phyloP scores from a whole-genome alignment of 176 grass and related monocot species.

The Oropetium thomaeum region DNA sequence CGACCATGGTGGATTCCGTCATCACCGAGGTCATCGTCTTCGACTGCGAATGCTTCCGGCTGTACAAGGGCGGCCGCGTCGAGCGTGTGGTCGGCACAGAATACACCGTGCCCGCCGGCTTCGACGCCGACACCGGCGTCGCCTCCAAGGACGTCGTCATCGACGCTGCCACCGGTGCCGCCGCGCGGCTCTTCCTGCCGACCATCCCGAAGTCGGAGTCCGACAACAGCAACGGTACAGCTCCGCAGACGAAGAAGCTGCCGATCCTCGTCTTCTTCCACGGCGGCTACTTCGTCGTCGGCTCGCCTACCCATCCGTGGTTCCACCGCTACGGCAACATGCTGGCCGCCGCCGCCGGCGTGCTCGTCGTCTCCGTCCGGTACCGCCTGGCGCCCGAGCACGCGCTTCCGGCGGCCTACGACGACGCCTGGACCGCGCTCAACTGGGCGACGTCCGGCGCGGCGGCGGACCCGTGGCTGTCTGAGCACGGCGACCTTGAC shows the following conservation, averaged over 20 bases:
- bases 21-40: conserved; percentile 13
- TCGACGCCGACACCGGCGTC: conserved; percentile 37
- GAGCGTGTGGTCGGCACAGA: neutral
- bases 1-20: conserved; percentile 20
- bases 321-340: conserved; percentile 44
- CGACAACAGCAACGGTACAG: neutral
- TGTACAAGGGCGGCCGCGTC: conserved; percentile 32
- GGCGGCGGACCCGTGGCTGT: conserved; percentile 54
- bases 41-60: neutral
- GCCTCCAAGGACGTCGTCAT: conserved; percentile 40
- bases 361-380: conserved; percentile 50
- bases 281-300: conserved; percentile 56
- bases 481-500: conserved; percentile 44
- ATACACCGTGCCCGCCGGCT: conserved; percentile 19
- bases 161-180: conserved; percentile 28
- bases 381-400: conserved; percentile 75
- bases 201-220: neutral
- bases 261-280: conserved; percentile 55
- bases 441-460: conserved; percentile 40
- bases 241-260: neutral
- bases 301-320: conserved; percentile 12
- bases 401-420: conserved; percentile 51
- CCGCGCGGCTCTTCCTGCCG: conserved; percentile 36
- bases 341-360: conserved; percentile 30
- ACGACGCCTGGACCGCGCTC: conserved; percentile 56